phyloP scores from a whole-genome alignment of 257 asterid genomes.

The Solanum chiquidenum region DNA sequence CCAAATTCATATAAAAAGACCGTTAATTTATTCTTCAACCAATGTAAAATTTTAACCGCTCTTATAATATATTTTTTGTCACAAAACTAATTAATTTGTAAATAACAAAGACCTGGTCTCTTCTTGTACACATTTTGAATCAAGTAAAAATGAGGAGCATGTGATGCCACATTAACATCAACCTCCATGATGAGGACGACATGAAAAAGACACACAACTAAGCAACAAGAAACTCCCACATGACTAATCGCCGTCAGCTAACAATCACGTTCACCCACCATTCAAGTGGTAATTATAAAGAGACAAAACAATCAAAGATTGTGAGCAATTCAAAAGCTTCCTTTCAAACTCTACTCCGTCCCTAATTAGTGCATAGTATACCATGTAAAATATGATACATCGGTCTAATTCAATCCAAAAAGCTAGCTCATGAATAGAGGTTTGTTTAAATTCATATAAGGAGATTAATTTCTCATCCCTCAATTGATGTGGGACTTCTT shows the following conservation, averaged over 20 bases:
- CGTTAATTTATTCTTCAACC: too few species aligned
- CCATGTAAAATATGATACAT: too few species aligned
- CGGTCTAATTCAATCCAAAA: fast-evolving
- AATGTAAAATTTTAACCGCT: too few species aligned
- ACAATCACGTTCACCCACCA: neutral
- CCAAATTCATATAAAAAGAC: too few species aligned
- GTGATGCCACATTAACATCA: neutral
- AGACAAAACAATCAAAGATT: neutral
- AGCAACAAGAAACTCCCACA: neutral
- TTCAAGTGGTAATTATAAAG: neutral
- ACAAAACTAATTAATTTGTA: neutral
- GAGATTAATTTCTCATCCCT: too few species aligned
- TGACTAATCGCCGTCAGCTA: neutral
- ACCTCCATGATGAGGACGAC: neutral
- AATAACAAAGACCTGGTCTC: neutral
- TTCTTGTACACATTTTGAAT: neutral
- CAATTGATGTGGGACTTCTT: too few species aligned
- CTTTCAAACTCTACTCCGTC: neutral
- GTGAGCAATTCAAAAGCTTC: neutral
- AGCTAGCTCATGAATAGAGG: too few species aligned
- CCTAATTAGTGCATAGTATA: too few species aligned
- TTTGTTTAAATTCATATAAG: fast-evolving
- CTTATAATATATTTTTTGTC: neutral
- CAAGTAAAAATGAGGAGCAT: neutral
- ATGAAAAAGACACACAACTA: neutral